Base-by-base conservation (phyloP, 2,329 filamentous ascomycete species). In the Sclerotinia minor region DNA sequence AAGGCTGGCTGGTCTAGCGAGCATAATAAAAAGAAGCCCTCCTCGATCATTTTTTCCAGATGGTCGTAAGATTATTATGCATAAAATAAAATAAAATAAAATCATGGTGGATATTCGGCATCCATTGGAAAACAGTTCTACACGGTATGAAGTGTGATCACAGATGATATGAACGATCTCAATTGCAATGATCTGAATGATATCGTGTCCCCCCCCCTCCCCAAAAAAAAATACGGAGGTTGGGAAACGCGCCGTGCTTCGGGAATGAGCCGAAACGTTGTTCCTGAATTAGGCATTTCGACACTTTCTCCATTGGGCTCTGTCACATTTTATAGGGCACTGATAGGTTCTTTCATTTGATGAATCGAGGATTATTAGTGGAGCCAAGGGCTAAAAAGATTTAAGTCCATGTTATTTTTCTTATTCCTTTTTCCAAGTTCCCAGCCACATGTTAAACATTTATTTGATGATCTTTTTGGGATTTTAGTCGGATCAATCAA, bases 361-460 rank as follows among this genome's bases (percentile, higher is more conserved):
- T n/a, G n/a, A 44, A 45, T 59, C 19, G 29, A 29, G 17, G 57
- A 3, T 32, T 32, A 59, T 29, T 45, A 32, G 32, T 61, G 45
- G 45, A 15, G 58, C 47, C 2, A 24, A 49, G n/a, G n/a, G 41
- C 26, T 19, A 32, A 41, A 29, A 59, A 47, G 5, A 8, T 21
- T 21, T 4, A 32, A 47, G 4, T 7, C 38, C 17, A 19, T n/a
- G 32, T 38, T 24, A 29, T 44, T 44, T 26, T 24, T 24, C 35
- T 21, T 38, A 41, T 24, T 32, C n/a, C 38, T 7, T 63, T n/a
- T n/a, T n/a, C n/a, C n/a, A n/a, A n/a, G n/a, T n/a, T 61, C 57
- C 65, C 65, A 67, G 65, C 57, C 65, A 67, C 65, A 67, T 47
- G 65, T 67, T 67, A 57, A 24, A 45, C 15, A 61, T 35, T 63